Evolutionary conservation across 192 early-diverging fungal genomes (phyloP).

Genomic region (Paraglomus brasilianum): DNA sequence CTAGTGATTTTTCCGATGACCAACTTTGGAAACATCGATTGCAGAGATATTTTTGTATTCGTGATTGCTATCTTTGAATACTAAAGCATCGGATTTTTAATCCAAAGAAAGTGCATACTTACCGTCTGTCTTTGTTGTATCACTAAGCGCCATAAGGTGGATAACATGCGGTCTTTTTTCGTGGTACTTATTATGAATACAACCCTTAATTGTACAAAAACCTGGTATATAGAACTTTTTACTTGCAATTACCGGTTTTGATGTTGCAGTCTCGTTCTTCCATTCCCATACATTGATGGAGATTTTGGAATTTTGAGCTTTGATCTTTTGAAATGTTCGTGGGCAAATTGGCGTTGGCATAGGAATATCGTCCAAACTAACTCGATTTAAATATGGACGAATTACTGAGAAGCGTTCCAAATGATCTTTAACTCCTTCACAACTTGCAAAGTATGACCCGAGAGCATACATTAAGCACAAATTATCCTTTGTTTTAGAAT

Average conservation of each 20-base stretch:
- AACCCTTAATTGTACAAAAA: slow-evolving; percentile 4
- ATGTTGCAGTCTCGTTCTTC: background rate
- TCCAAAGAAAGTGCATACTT: background rate
- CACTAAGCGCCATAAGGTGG: slow-evolving; percentile 24
- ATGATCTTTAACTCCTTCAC: background rate
- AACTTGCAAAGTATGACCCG: slow-evolving; percentile 6
- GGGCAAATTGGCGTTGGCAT: slow-evolving; percentile 6
- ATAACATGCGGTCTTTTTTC: slow-evolving; percentile 28
- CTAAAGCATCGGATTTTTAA: slow-evolving; percentile 9
- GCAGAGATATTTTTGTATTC: background rate
- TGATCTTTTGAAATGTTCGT: slow-evolving; percentile 13
- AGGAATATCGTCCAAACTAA: slow-evolving; percentile 17
- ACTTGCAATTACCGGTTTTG: slow-evolving; percentile 22
- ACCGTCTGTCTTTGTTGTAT: slow-evolving; percentile 14
- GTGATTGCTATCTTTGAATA: background rate
- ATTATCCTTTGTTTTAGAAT: too few species aligned
- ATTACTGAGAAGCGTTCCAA: slow-evolving; percentile 1
- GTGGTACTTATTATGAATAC: slow-evolving; percentile 1
- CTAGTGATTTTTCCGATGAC: background rate
- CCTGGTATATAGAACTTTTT: slow-evolving; percentile 19
- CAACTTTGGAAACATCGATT: background rate
- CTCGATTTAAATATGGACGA: too few species aligned
- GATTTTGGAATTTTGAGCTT: slow-evolving; percentile 1
- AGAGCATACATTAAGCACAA: too few species aligned
- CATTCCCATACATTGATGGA: slow-evolving; percentile 22